These are phyloP conservation scores for Astragalus membranaceus DNA, from an alignment of 306 rosid species.

Conservation along the genomic window DNA sequence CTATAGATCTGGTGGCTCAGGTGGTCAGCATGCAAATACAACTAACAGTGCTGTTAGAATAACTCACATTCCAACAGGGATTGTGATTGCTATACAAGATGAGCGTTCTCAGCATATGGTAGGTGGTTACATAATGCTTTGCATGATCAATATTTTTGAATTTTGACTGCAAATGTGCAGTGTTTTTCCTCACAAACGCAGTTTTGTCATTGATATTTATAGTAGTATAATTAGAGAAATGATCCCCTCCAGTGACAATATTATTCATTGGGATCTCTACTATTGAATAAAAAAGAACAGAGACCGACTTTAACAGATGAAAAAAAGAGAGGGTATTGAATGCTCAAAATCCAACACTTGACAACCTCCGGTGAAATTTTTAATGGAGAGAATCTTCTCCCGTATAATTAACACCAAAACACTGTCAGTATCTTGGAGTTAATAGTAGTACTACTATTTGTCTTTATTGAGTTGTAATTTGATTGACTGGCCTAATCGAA, in stretches of 20 bases:
- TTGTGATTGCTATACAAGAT: constrained; percentile 78
- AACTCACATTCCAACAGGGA: constrained; percentile 75
- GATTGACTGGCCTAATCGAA: background rate
- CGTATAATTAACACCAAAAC: background rate
- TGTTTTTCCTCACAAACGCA: background rate
- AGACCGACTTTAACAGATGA: too few species aligned
- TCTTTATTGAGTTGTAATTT: background rate
- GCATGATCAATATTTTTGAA: background rate
- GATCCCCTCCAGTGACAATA: too few species aligned
- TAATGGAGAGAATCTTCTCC: too few species aligned
- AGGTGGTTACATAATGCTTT: constrained; percentile 14
- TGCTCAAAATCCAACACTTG: too few species aligned
- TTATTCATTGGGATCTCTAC: too few species aligned
- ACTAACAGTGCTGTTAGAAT: constrained; percentile 94
- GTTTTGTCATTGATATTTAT: background rate
- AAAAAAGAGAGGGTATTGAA: too few species aligned
- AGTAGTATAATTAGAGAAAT: background rate
- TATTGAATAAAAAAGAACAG: too few species aligned
- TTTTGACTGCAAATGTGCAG: background rate
- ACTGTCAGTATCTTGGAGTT: background rate
- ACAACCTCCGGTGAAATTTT: too few species aligned
- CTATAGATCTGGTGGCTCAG: constrained; percentile 86
- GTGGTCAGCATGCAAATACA: constrained; percentile 97
- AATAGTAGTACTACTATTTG: background rate
- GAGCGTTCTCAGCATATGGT: constrained; percentile 95